Conservation (phyloP, 495 filamentous ascomycete species). For the Rostrohypoxylon terebratum region DNA sequence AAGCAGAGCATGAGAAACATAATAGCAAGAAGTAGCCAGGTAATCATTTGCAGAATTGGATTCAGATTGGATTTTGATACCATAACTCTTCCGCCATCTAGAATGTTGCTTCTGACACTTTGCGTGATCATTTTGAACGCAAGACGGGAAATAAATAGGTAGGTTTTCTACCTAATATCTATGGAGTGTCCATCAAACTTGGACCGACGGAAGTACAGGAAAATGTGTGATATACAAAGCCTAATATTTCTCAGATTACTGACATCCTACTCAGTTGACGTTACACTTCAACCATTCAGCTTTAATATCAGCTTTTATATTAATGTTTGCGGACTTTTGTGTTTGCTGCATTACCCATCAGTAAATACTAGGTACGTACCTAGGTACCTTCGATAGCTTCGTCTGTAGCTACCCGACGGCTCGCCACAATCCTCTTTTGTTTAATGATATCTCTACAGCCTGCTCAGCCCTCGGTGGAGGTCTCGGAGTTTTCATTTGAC, state of each 20-base stretch:
- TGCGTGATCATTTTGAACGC: background rate
- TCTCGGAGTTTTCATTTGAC: background rate
- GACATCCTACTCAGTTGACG: no score
- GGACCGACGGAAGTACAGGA: background rate
- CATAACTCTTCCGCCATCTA: background rate
- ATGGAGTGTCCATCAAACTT: no score
- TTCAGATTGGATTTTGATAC: conserved; percentile 19
- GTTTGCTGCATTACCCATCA: no score
- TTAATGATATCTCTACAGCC: background rate
- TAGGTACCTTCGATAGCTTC: background rate
- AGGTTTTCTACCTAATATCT: background rate
- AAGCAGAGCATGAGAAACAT: conserved; percentile 28
- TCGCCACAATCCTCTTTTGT: no score
- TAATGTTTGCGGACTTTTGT: no score
- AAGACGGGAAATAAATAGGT: background rate
- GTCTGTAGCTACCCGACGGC: background rate
- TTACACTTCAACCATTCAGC: no score
- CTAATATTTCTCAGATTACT: no score
- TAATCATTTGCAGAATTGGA: conserved; percentile 25
- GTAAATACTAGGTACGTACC: no score
- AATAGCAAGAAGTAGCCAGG: conserved; percentile 33
- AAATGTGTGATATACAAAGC: no score
- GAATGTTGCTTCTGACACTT: background rate
- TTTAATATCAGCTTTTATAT: no score
- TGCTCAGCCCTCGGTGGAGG: background rate